These are phyloP conservation scores for Fusarium neocosmosporiellum DNA, from an alignment of 2,329 filamentous ascomycete species.

Conservation along the genomic window DNA sequence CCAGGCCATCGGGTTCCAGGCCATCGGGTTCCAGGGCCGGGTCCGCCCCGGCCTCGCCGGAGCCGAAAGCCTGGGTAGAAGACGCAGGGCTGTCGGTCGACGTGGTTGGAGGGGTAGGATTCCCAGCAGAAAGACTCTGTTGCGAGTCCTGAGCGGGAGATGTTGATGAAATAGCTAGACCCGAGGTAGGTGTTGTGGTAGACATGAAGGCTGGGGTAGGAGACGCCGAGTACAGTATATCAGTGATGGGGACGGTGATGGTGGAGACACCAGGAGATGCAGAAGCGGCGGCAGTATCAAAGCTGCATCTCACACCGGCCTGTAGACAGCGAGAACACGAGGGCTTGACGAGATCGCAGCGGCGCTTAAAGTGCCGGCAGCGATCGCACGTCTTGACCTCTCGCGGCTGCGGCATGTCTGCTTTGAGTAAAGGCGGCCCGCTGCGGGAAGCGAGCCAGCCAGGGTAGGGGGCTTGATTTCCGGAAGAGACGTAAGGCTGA, in stretches of 20 bases:
- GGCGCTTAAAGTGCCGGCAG: constrained; percentile 51
- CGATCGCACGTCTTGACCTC: constrained; percentile 52
- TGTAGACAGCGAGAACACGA: constrained; percentile 50
- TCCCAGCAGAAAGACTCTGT: constrained; percentile 27
- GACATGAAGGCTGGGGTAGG: not conserved
- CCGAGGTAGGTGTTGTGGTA: not conserved
- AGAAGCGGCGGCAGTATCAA: constrained; percentile 37
- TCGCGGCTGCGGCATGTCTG: constrained; percentile 46
- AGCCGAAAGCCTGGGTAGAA: constrained; percentile 2
- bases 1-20: not conserved
- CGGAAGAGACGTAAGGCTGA: not conserved
- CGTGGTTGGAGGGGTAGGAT: constrained; percentile 45
- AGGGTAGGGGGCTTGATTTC: not conserved
- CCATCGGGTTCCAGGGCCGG: constrained; percentile 1
- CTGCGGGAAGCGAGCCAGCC: constrained; percentile 14
- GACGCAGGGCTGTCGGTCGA: constrained; percentile 46
- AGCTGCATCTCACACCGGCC: constrained; percentile 49
- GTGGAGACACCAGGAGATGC: constrained; percentile 11
- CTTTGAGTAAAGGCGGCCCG: constrained; percentile 24
- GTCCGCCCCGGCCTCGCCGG: constrained; percentile 15
- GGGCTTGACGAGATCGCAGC: constrained; percentile 50
- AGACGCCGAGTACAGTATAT: not conserved
- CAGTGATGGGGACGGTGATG: constrained; percentile 25
- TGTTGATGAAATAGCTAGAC: constrained; percentile 2
- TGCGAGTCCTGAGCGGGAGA: constrained; percentile 31